phyloP scores from a whole-genome alignment of 2,329 filamentous ascomycete species.

The Tolypocladium pustulatum region DNA sequence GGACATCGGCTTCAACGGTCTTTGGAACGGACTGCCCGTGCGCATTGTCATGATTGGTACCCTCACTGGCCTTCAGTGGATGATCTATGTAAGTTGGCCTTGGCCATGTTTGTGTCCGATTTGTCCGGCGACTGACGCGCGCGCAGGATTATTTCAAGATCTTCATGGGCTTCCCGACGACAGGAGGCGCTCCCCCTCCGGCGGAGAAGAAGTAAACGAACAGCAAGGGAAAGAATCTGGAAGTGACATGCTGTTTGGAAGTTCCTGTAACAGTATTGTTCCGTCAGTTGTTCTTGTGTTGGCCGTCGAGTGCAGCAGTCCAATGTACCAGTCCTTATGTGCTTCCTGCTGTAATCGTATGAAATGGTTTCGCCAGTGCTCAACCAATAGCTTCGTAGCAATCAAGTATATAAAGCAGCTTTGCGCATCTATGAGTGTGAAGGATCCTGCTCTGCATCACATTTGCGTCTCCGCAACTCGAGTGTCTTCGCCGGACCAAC shows the following conservation, averaged over 20 bases:
- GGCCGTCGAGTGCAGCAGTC: neutral
- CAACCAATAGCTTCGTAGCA: neutral
- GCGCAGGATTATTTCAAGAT: conserved; percentile 74
- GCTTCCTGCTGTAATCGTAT: neutral
- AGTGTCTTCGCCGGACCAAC: neutral
- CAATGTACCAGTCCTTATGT: neutral
- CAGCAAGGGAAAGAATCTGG: neutral
- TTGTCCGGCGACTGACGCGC: conserved; percentile 12
- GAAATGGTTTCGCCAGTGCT: neutral
- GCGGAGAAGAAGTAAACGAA: conserved; percentile 33
- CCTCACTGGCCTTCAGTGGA: conserved; percentile 79
- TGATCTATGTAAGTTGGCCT: conserved; percentile 64
- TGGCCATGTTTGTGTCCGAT: neutral
- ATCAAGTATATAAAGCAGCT: neutral
- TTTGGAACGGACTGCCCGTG: conserved; percentile 86
- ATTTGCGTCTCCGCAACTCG: too few species aligned
- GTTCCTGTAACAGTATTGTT: neutral
- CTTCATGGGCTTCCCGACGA: conserved; percentile 78
- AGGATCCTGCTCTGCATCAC: too few species aligned
- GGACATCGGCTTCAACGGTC: conserved; percentile 76
- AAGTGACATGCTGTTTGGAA: neutral
- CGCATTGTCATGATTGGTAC: conserved; percentile 83
- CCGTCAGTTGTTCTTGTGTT: neutral
- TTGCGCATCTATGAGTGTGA: too few species aligned
- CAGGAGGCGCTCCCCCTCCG: conserved; percentile 54